A percentile compares a stretch with the other conserved stretches of the same genome.
phyloP scores from a whole-genome alignment of 306 rosid genomes.

The Astragalus membranaceus region DNA sequence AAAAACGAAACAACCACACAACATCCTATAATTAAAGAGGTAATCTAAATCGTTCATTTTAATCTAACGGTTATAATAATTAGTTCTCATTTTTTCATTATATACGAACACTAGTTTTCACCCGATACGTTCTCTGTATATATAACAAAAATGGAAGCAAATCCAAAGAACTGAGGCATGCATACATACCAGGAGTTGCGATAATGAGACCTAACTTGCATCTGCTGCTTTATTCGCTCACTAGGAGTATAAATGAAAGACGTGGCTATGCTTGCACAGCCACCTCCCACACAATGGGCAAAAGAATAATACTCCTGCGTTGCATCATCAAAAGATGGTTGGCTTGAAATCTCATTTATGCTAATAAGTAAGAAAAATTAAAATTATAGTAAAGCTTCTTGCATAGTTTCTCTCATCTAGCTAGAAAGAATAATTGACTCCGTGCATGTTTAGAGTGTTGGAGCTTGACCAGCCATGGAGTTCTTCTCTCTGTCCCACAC shows the following conservation, averaged over 20 bases:
- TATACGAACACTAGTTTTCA: too few species aligned
- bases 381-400: neutral
- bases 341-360: slow-evolving; percentile 15
- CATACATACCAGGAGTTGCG: slow-evolving; percentile 75
- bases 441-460: too few species aligned
- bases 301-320: slow-evolving; percentile 70
- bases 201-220: slow-evolving; percentile 87
- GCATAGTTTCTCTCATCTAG: too few species aligned
- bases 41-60: too few species aligned
- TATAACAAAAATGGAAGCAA: slow-evolving; percentile 13
- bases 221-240: slow-evolving; percentile 95
- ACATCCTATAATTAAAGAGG: too few species aligned
- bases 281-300: slow-evolving; percentile 86
- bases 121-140: too few species aligned
- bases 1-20: too few species aligned
- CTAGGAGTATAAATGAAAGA: slow-evolving; percentile 95
- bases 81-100: too few species aligned
- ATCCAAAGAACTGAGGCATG: slow-evolving; percentile 22
- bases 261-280: slow-evolving; percentile 93
- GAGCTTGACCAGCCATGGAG: too few species aligned
- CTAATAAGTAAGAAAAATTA: slow-evolving; percentile 12
- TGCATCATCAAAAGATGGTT: slow-evolving; percentile 15
- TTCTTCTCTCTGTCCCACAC: too few species aligned
- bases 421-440: too few species aligned
- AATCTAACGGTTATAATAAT: too few species aligned